Evolutionary conservation across 78 protist genomes (phyloP), one percentile per base, ranked within the genome.

Genomic region (Polysphondylium violaceum): DNA sequence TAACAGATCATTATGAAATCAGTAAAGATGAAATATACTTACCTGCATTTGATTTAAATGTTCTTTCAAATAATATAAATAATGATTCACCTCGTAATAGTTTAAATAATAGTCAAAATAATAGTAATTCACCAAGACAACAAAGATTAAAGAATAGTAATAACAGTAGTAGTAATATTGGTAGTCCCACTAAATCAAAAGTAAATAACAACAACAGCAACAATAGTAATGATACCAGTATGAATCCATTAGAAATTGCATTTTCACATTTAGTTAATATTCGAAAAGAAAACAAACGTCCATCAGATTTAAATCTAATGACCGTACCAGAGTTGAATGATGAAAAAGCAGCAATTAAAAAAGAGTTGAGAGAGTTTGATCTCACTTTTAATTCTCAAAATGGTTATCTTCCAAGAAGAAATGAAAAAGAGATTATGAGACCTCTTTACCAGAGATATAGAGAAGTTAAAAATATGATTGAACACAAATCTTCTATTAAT

Each of bases 391-490:
- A 88, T 53, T 7, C 33, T 44, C 67, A 73, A 27, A 25, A 63
- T 33, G 86, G 86, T 36, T 71, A 76, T 25, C 14, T 67, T 33
- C 93, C 93, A 47, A 71, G 33, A 27, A 88, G 75, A 38, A 40
- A 56, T 23, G 93, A 88, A 23, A 88, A 75, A 25, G 93, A 88
- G 36, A 59, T 88, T 2, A 72, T 88, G 93, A 53, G 93, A 76
- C 93, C 93, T 23, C 75, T 88, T 11, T 88, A 88, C 23, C 67
- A 43, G n/a, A 55, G 93, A 38, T 88, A 88, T 33, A 53, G 93
- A 19, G 93, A 72, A 33, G 76, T 88, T 17, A 88, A 88, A 55
- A 8, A 76, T 0, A 19, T 74, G 25, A 69, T 83, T 0, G 90
- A 83, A 4, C 7, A 23, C 9, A 36, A 71, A 35, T 47, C 75